Base-by-base conservation (phyloP, 2,329 filamentous ascomycete species). In the Neopestalotiopsis sp. region DNA sequence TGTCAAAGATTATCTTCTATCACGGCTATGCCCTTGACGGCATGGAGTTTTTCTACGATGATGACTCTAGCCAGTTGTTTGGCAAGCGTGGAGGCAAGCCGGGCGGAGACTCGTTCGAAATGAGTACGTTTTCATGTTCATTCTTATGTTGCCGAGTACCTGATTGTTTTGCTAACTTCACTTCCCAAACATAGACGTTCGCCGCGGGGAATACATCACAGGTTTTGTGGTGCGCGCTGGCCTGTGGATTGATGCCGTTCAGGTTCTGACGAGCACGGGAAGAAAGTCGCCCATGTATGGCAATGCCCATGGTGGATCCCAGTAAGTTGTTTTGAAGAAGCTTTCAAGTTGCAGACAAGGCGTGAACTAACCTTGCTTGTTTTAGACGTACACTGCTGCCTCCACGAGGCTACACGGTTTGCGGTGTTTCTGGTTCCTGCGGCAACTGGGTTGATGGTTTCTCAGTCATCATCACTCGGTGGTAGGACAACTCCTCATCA, bases 41-140 rank as follows among this genome's bases (percentile, higher is more conserved):
- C 0, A 80, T 99, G 24, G 95, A 98, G 79, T 98, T 99, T 80
- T 86, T 93, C 69, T 98, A 97, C 77, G 95, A 98, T 76, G 94
- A 98, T 79, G 87, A 89, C 17, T 92, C 93, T 1, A 92, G 86
- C 67, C 94, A 98, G 77, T 80, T 98, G 3, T 97, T 99, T 83
- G 96, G 96, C 56, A 95, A 94, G 76, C 86, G 88, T 67, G 92
- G 92, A 13, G 92, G 91, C 7, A 91, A 91, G 71, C 81, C 87
- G 30, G 90, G 89, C 2, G 91, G 91, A 1, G 90, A 92, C 75
- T 88, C 90, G 61, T 97, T 97, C 81, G 87, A 92, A 17, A 86
- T 98, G 74, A 91, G 92, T 94, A 83, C 81, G 90, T 80, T 69
- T 66, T 20, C 61, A 28, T 4, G 30, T 66, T 24, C 12, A 24